Conservation (phyloP, 2,329 filamentous ascomycete genomes). For the Alternaria longipes region DNA sequence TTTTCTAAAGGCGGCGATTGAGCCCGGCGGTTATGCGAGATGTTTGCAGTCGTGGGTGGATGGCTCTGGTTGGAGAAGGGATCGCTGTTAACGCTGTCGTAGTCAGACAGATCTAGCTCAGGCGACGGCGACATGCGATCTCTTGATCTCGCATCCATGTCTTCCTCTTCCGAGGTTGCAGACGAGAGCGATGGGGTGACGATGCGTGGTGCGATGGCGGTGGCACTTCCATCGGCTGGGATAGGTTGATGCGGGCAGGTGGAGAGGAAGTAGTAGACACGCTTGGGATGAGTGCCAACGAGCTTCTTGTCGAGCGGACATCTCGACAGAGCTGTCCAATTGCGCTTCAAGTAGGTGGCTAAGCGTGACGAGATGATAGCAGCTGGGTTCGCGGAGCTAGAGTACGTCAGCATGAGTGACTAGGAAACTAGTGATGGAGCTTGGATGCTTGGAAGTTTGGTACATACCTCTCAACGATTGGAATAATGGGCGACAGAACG, state of each 20-base stretch:
- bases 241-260: slow-evolving; percentile 86
- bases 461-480: slow-evolving; percentile 90
- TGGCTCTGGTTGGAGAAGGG: slow-evolving; percentile 66
- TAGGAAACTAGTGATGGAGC: slow-evolving; percentile 19
- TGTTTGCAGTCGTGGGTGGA: slow-evolving; percentile 52
- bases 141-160: slow-evolving; percentile 66
- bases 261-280: slow-evolving; percentile 95
- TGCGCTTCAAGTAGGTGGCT: slow-evolving; percentile 86
- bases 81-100: slow-evolving; percentile 71
- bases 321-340: slow-evolving; percentile 77
- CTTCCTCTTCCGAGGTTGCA: slow-evolving; percentile 75
- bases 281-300: slow-evolving; percentile 88
- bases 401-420: slow-evolving; percentile 47
- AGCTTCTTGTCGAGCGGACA: slow-evolving; percentile 94
- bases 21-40: slow-evolving; percentile 72
- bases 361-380: slow-evolving; percentile 95
- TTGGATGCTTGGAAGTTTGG: slow-evolving; percentile 21
- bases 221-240: slow-evolving; percentile 68
- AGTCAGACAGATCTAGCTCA: slow-evolving; percentile 91
- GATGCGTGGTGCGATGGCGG: slow-evolving; percentile 64
- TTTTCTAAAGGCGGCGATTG: slow-evolving; percentile 89
- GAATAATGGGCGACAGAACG: slow-evolving; percentile 77
- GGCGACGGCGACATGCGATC: slow-evolving; percentile 85
- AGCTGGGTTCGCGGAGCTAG: slow-evolving; percentile 91
- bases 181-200: slow-evolving; percentile 89